Base-by-base conservation (phyloP, 129 eudicot genomes). In the Tanacetum coccineum region DNA sequence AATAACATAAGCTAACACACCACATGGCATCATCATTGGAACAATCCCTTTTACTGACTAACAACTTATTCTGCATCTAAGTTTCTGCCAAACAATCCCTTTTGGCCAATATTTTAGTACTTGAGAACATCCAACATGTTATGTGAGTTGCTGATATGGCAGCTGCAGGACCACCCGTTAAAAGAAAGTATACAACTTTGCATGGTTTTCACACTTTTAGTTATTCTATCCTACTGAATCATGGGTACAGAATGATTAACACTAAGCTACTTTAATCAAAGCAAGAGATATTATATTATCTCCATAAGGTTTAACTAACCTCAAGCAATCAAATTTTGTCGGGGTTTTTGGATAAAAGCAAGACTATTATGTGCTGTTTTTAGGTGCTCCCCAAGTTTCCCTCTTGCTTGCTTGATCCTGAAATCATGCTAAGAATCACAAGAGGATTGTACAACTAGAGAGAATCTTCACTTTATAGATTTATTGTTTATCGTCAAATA, bases 11-110 rank as follows among this genome's bases (percentile, higher is more conserved):
- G 28, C 70, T 71, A 55, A 61, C 57, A 69, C 79, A 59, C 63
- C 83, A 81, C 80, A 78, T 81, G 86, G 72, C 48, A 63, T 81
- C 79, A 78, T 81, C 86, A 81, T 78, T 68, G 69, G 42, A 68
- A 76, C 28, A 12, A 57, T 28, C 45, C 70, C 48, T 74, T 79
- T 48, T 42, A 62, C 59, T 40, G 64, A 68, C 52, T 44, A 40
- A 46, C 65, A 62, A 46, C 61, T 55, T 54, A 56, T 50, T 68
- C 32, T 66, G 19, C 64, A 67, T 78, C 78, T 32, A 15, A 39
- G 0, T 11, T 53, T 59, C 66, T 58, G 73, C 80, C 69, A 74
- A 72, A 67, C 58, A 20, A 42, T 52, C 61, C 49, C 61, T 73
- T 66, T 66, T 67, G 13, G 47, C 61, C 49, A 50, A 2, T 68